Conservation (phyloP, 352 stramenopile genomes). For the Globisporangium barbulae region DNA sequence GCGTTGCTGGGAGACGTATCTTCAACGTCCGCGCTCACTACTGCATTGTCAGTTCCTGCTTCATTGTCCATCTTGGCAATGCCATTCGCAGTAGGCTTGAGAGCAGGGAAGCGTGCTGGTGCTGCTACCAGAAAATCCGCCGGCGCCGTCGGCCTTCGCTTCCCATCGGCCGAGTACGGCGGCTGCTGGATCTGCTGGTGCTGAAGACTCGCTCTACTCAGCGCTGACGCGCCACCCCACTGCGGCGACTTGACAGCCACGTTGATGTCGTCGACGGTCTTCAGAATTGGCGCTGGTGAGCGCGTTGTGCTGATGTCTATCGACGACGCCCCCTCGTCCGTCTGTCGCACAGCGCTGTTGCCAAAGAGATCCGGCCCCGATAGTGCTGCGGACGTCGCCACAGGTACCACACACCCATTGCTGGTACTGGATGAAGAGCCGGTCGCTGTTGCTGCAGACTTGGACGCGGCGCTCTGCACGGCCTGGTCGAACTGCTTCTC, state of each 20-base stretch:
- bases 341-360: neutral
- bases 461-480: constrained; percentile 31
- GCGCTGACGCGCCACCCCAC: constrained; percentile 5
- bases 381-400: neutral
- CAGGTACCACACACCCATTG: neutral
- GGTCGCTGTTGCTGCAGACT: neutral
- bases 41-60: neutral
- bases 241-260: constrained; percentile 20
- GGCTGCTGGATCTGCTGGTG: constrained; percentile 14
- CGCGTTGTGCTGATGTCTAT: neutral
- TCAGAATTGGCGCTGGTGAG: neutral
- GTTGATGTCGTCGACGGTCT: constrained; percentile 27
- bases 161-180: constrained; percentile 24
- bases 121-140: constrained; percentile 9
- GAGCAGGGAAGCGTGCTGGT: neutral
- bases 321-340: neutral
- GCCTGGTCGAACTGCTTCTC: constrained; percentile 88
- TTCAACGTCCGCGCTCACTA: neutral
- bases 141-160: constrained; percentile 3
- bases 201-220: constrained; percentile 4
- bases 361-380: constrained; percentile 14
- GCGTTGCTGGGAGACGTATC: neutral
- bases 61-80: neutral
- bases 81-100: neutral
- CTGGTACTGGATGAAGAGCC: no score